Evolutionary conservation across 495 filamentous ascomycete genomes (phyloP), one percentile per base, ranked within the genome.

Genomic region (Penicillium simplicissimum): DNA sequence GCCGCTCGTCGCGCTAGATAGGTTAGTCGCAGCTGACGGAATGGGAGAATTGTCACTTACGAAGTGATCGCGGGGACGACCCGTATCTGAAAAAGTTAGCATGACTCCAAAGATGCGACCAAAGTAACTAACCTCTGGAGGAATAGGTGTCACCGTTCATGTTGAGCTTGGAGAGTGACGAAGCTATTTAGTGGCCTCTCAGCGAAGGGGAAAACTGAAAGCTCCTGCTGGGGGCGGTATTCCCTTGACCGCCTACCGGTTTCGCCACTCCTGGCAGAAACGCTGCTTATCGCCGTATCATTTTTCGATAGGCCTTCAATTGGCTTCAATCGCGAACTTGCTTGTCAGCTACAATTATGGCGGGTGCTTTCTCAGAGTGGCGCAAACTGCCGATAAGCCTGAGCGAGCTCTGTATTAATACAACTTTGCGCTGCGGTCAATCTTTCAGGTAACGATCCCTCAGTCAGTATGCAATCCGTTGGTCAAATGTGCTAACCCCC

Each of bases 61-160:
- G 66, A 86, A 87, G 72, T 90, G 85, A 68, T 93, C 90, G 72
- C 90, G 85, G 57, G 88, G 85, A 60, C 91, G 85, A 65, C 87
- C 88, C 75, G 83, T 70, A 69, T 88, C 89, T 85, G 71, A 8
- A 43, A 43, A 61, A 43, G 55, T 72, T 76, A 75, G 69, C 43
- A 4, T 19, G 17, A 38, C 48, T 45, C 13, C 9, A 19, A 0
- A 9, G 21, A 15, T 66, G 59, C 35, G 31, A 58, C 25, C 11
- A 49, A 19, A 14, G 28, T 19, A 61, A 68, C 80, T 75, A 79
- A 88, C 89, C 90, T 87, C 90, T 87, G 73, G 89, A 85, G 61
- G 90, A 87, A 76, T 94, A 94, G 67, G 80, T 87, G 72, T 95
- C 91, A 70, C 90, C 90, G 88, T 94, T 95, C 92, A 96, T 96